phyloP scores from a whole-genome alignment of 768 basidiomycete genomes.

The Hebeloma cylindrosporum region DNA sequence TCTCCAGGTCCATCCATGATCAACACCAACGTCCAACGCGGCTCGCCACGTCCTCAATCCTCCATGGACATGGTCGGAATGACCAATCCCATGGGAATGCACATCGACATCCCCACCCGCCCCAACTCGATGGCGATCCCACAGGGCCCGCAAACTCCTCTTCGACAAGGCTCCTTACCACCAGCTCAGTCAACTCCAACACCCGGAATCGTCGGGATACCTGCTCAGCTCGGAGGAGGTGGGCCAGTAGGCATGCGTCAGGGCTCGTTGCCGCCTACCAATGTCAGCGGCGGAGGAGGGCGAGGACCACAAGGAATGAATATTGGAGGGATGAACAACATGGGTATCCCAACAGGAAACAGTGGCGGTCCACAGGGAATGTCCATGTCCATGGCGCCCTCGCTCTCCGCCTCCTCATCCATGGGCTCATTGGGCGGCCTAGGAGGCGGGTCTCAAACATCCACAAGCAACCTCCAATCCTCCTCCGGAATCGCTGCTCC shows the following conservation, averaged over 20 bases:
- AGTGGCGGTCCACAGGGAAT: constrained; percentile 1
- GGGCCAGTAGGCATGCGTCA: constrained; percentile 9
- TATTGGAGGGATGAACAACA: constrained; percentile 16
- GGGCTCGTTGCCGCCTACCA: constrained; percentile 20
- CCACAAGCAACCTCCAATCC: not conserved
- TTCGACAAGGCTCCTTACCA: constrained; percentile 28
- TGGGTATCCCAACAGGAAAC: constrained; percentile 9
- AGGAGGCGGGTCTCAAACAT: constrained; percentile 2
- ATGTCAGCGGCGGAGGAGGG: constrained; percentile 2
- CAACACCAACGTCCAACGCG: constrained; percentile 14
- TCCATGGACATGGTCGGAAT: constrained; percentile 17
- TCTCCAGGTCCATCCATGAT: too few species aligned
- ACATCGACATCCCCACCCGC: constrained; percentile 21
- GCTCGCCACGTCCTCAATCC: constrained; percentile 18
- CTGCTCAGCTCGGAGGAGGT: constrained; percentile 2
- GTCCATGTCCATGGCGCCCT: constrained; percentile 7
- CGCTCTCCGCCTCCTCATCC: constrained; percentile 7
- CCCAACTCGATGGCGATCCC: not conserved
- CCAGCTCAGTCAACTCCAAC: constrained; percentile 19
- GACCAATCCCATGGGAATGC: constrained; percentile 22
- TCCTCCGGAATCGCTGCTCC: not conserved
- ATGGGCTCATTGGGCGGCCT: constrained; percentile 2
- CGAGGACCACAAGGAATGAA: not conserved
- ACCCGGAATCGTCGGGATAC: constrained; percentile 8
- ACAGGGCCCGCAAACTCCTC: constrained; percentile 24